Evolutionary conservation across 208 protist species (phyloP), one percentile per base, ranked within the genome.

Genomic region (Trypanosomatidae sp.): DNA sequence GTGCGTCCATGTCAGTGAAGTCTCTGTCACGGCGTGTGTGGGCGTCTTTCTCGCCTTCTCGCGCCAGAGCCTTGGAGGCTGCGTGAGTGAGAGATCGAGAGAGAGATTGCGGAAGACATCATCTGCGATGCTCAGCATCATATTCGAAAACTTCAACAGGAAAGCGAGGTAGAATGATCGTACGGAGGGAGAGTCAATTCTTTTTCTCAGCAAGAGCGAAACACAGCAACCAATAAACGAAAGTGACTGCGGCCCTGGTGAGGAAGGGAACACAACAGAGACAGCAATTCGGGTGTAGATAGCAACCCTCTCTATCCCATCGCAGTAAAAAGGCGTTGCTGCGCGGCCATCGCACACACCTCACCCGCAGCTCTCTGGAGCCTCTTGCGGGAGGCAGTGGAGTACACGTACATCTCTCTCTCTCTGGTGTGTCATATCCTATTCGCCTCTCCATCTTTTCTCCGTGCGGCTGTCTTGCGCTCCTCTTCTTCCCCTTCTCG

Each of bases 361-460:
- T 13, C 9, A 36, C 15, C 19, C 3, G 36, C 55, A 30, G 22
- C 25, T 36, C 15, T 36, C 5, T 17, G 22, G 50, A 28, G 50
- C 22, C 33, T 59, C 10, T 36, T 59, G 25, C n/a, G 25, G 25
- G 25, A 0, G 5, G 9, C 12, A 10, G 55, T 36, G 22, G 6
- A 17, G 25, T 5, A 59, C 28, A 33, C 13, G 28, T 59, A 25
- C 50, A n/a, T 55, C 19, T 25, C 19, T 28, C 25, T 59, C 55
- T 59, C 50, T 2, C 7, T 55, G 15, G 41, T 66, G 62, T 22
- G 30, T 36, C 47, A 12, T 71, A 1, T 33, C 28, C 36, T 39
- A 39, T 69, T 59, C 66, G 7, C 25, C 47, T 71, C 65, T 60
- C n/a, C 36, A 47, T 78, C 15, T 66, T 60, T 50, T 15, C 56